Percentiles rank a stretch among this genome's conserved stretches.
Evolutionary conservation across 306 rosid species (phyloP).

Genomic region (Cucurbita pepo): DNA sequence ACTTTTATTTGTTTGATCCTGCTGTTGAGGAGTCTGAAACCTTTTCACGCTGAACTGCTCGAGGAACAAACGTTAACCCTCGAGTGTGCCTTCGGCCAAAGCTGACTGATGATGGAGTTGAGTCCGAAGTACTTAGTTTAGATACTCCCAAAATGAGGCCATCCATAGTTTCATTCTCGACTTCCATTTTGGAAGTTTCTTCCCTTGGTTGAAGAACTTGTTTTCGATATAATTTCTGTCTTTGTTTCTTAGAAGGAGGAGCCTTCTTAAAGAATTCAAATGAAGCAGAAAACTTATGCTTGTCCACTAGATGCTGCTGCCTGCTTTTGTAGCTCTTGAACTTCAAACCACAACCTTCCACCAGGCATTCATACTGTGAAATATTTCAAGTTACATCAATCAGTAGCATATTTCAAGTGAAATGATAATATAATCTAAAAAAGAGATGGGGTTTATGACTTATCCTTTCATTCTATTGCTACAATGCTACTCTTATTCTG

Average conservation of each 20-base stretch:
- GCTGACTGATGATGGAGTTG: slow-evolving; percentile 67
- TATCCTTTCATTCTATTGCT: not conserved
- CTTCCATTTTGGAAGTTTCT: slow-evolving; percentile 50
- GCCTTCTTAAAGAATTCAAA: slow-evolving; percentile 66
- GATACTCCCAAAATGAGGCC: slow-evolving; percentile 66
- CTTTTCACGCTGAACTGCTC: slow-evolving; percentile 43
- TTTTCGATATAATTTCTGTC: slow-evolving; percentile 47
- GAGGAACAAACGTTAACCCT: slow-evolving; percentile 56
- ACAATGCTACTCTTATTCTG: not conserved
- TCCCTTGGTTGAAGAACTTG: slow-evolving; percentile 17
- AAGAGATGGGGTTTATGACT: not conserved
- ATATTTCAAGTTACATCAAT: not conserved
- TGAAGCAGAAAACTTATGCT: slow-evolving; percentile 67
- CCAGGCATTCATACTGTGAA: slow-evolving; percentile 75
- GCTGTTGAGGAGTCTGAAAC: slow-evolving; percentile 24
- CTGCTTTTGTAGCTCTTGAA: slow-evolving; percentile 65
- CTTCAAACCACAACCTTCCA: slow-evolving; percentile 80
- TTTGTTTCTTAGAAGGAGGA: slow-evolving; percentile 52
- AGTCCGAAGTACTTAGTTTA: slow-evolving; percentile 61
- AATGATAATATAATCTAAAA: not conserved
- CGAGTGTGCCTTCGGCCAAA: slow-evolving; percentile 65
- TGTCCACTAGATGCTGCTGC: slow-evolving; percentile 85
- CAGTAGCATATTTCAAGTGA: not conserved
- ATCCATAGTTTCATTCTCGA: slow-evolving; percentile 53
- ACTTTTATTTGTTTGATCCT: slow-evolving; percentile 12